Evolutionary conservation across 306 rosid species (phyloP).

Genomic region (Adenanthera pavonina): DNA sequence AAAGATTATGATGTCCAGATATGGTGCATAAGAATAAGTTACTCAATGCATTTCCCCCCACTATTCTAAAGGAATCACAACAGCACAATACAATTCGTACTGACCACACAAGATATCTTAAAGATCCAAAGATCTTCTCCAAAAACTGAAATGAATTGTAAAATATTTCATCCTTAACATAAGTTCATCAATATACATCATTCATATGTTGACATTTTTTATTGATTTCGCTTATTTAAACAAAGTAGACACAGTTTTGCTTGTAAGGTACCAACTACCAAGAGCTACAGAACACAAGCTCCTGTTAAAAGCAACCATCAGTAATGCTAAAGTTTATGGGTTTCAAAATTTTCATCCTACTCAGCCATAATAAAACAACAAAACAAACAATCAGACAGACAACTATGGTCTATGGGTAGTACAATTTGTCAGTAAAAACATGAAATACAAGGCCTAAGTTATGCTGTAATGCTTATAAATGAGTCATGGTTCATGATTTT

Average conservation of each 20-base stretch:
- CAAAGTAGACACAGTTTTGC: not conserved
- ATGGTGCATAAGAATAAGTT: not conserved
- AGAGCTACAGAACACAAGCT: not conserved
- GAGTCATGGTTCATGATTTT: constrained; percentile 28
- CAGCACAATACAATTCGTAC: not conserved
- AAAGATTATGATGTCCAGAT: not conserved
- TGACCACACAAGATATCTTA: not conserved
- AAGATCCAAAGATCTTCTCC: not conserved
- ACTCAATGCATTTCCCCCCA: not conserved
- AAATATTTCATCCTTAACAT: not conserved
- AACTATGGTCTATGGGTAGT: constrained; percentile 13
- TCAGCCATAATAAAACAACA: constrained; percentile 26
- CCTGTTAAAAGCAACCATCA: not conserved
- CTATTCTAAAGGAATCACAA: not conserved
- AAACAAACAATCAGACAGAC: constrained; percentile 21
- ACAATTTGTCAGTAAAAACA: constrained; percentile 24
- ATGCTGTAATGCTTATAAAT: constrained; percentile 31
- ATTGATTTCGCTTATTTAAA: constrained; percentile 3
- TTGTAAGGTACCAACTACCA: not conserved
- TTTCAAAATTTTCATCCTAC: constrained; percentile 4
- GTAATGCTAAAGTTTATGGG: not conserved
- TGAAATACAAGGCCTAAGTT: constrained; percentile 6
- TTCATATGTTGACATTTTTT: not conserved
- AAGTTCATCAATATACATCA: not conserved
- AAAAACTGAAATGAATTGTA: not conserved